phyloP scores from a whole-genome alignment of 257 asterid species.

The Solanum appendiculatum region DNA sequence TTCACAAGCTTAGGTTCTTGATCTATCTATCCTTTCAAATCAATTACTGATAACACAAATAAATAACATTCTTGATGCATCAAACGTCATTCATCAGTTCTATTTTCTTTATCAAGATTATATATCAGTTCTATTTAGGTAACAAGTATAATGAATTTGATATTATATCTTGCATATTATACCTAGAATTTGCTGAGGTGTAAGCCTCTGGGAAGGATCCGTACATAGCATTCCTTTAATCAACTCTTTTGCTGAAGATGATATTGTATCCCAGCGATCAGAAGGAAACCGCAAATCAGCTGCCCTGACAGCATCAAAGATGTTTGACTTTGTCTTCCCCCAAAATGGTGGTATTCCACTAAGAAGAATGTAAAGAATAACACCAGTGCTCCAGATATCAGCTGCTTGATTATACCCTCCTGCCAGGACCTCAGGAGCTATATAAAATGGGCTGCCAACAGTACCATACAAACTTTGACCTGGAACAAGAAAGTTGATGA shows the following conservation, averaged over 20 bases:
- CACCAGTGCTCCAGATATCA: constrained; percentile 86
- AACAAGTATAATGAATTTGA: background rate
- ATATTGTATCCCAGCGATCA: constrained; percentile 45
- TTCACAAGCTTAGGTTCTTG: background rate
- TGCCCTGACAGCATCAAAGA: constrained; percentile 68
- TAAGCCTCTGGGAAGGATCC: constrained; percentile 54
- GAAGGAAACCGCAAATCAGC: constrained; percentile 59
- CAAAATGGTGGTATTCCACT: constrained; percentile 79
- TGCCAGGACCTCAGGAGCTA: constrained; percentile 75
- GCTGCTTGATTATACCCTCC: constrained; percentile 78
- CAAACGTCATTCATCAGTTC: background rate
- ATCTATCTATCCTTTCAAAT: background rate
- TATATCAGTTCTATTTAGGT: background rate
- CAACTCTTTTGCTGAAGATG: constrained; percentile 58
- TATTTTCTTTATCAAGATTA: background rate
- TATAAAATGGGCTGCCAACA: constrained; percentile 81
- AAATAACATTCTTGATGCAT: background rate
- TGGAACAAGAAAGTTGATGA: constrained; percentile 14
- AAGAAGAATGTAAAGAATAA: constrained; percentile 70
- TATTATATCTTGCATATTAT: background rate
- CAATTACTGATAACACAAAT: background rate
- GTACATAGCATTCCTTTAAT: constrained; percentile 59
- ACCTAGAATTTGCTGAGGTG: constrained; percentile 70
- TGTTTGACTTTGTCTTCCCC: constrained; percentile 66
- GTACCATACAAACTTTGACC: constrained; percentile 60